These are phyloP conservation scores for Sapria himalayana DNA, from an alignment of 345 rosid species.

Conservation along the genomic window DNA sequence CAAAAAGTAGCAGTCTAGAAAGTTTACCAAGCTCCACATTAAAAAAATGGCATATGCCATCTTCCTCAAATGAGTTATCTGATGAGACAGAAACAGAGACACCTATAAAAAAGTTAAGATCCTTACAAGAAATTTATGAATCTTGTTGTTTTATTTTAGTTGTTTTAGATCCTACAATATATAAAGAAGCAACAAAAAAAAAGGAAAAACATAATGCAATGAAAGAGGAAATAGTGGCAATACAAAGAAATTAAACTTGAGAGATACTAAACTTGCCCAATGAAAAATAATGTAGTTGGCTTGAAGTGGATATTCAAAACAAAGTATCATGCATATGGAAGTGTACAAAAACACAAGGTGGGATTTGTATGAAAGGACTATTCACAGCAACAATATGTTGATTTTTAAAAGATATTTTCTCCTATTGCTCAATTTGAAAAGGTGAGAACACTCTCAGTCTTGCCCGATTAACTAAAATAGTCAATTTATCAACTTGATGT, in stretches of 20 bases:
- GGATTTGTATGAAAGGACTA: no score
- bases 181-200: neutral
- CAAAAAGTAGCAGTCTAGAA: neutral
- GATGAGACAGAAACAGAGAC: neutral
- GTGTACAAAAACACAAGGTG: neutral
- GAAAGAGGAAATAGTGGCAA: neutral
- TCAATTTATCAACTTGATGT: no score
- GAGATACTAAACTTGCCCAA: neutral
- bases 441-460: no score
- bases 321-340: neutral
- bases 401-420: no score
- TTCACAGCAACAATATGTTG: no score
- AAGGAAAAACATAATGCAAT: neutral
- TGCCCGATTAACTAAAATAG: no score
- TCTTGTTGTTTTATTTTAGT: neutral
- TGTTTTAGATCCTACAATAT: neutral
- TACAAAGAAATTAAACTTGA: neutral
- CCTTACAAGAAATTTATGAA: neutral
- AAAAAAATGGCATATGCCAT: neutral
- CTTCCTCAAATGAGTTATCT: neutral
- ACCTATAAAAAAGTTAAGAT: neutral
- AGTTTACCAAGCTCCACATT: neutral
- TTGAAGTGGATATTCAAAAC: neutral
- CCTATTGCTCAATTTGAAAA: no score
- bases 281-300: neutral